Percentiles rank a stretch among this genome's conserved stretches.
These are phyloP conservation scores for Mycena sp. DNA, from an alignment of 1,284 basidiomycete species.

Conservation along the genomic window DNA sequence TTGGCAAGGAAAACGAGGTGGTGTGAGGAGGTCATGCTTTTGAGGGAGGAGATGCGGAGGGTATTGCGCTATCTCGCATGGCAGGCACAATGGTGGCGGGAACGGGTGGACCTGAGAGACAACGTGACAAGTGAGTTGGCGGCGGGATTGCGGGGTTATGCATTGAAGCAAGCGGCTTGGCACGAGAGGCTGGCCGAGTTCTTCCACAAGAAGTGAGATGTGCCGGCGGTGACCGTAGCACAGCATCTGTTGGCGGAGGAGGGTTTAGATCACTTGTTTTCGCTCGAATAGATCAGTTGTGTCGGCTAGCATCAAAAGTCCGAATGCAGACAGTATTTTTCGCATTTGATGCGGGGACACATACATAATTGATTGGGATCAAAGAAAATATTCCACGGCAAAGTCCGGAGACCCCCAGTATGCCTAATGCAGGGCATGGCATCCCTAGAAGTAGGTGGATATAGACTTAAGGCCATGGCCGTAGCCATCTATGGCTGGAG, in stretches of 20 bases:
- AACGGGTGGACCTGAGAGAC: too few species aligned
- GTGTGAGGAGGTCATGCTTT: conserved; percentile 26
- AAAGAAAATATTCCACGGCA: not conserved
- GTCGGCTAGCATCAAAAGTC: not conserved
- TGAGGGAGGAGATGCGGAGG: conserved; percentile 27
- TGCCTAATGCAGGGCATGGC: too few species aligned
- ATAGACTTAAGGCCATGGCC: too few species aligned
- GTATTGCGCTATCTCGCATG: conserved; percentile 19
- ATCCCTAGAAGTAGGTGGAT: too few species aligned
- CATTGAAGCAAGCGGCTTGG: too few species aligned
- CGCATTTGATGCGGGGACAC: too few species aligned
- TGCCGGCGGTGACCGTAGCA: too few species aligned
- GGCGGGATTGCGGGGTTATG: not conserved
- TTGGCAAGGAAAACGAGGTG: conserved; percentile 16
- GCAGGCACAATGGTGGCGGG: conserved; percentile 23
- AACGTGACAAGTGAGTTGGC: too few species aligned
- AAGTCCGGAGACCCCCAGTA: not conserved
- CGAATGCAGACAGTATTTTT: not conserved
- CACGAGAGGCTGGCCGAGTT: too few species aligned
- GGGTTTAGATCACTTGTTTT: too few species aligned
- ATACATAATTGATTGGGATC: not conserved
- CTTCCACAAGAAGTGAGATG: too few species aligned
- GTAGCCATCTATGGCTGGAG: too few species aligned
- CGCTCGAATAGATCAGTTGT: not conserved
- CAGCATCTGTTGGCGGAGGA: not conserved